phyloP scores from a whole-genome alignment of 2,329 filamentous ascomycete genomes.

The Verticillium dahliae region DNA sequence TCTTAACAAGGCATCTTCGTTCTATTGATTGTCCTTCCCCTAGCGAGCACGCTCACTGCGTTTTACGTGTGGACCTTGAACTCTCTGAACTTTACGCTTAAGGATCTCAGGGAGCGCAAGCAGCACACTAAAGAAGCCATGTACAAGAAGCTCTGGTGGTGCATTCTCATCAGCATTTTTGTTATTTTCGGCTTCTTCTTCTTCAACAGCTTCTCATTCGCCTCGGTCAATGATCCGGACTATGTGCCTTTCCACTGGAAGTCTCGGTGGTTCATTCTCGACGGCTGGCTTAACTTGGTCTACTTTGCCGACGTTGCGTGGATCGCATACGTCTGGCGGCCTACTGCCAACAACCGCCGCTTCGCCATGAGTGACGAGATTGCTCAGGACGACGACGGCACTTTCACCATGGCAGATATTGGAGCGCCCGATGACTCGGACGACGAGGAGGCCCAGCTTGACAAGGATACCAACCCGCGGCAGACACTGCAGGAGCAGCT shows the following conservation, averaged over 20 bases:
- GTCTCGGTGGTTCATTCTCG: constrained; percentile 91
- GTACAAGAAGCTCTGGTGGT: constrained; percentile 99
- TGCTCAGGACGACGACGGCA: constrained; percentile 93
- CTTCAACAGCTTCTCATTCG: constrained; percentile 94
- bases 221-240: constrained; percentile 73
- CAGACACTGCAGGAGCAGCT: constrained; percentile 3
- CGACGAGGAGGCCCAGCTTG: constrained; percentile 49
- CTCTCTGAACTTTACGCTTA: constrained; percentile 89
- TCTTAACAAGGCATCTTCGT: constrained; percentile 65
- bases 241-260: constrained; percentile 98
- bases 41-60: constrained; percentile 85
- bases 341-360: constrained; percentile 90
- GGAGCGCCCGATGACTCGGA: constrained; percentile 64
- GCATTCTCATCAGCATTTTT: constrained; percentile 83
- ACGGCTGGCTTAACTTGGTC: constrained; percentile 95
- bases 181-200: constrained; percentile 99
- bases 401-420: constrained; percentile 90
- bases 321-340: constrained; percentile 92
- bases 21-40: constrained; percentile 84
- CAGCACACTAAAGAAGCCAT: constrained; percentile 89
- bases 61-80: constrained; percentile 99
- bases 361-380: constrained; percentile 99
- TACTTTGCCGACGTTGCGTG: constrained; percentile 92
- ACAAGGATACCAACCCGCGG: constrained; percentile 20
- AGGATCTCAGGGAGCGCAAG: constrained; percentile 90